Evolutionary conservation across 345 rosid genomes (phyloP).

Genomic region (Arabidopsis suecica): DNA sequence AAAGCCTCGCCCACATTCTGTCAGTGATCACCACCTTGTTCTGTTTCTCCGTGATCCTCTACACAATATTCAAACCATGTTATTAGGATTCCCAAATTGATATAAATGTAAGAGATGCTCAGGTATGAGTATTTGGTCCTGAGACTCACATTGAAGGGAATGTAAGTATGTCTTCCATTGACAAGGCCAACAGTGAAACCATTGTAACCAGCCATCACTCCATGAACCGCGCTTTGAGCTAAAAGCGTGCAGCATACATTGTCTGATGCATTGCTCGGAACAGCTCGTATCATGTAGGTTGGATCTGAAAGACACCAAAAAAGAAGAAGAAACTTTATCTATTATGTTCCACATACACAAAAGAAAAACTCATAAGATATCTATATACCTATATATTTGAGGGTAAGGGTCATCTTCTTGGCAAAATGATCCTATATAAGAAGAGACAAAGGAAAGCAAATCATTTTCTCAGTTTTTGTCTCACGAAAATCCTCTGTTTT

Average conservation of each 20-base stretch:
- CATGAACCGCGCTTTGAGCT: constrained; percentile 88
- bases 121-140: not conserved
- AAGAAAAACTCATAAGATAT: constrained; percentile 5
- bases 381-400: constrained; percentile 72
- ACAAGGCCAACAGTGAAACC: constrained; percentile 88
- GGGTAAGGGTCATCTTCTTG: constrained; percentile 67
- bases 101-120: not conserved
- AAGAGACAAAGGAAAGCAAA: constrained; percentile 14
- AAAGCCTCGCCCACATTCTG: constrained; percentile 93
- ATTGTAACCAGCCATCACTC: constrained; percentile 93
- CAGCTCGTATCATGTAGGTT: constrained; percentile 85
- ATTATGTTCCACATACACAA: not conserved
- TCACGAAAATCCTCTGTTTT: constrained; percentile 20
- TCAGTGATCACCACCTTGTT: constrained; percentile 84
- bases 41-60: constrained; percentile 81
- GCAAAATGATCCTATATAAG: constrained; percentile 66
- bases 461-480: not conserved
- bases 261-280: constrained; percentile 89
- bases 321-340: not conserved
- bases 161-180: constrained; percentile 82
- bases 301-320: constrained; percentile 61
- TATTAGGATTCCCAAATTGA: not conserved
- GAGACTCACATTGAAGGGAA: constrained; percentile 78
- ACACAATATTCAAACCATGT: constrained; percentile 37
- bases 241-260: constrained; percentile 90